phyloP scores from a whole-genome alignment of 2,329 filamentous ascomycete species.

The Fusarium burgessii region DNA sequence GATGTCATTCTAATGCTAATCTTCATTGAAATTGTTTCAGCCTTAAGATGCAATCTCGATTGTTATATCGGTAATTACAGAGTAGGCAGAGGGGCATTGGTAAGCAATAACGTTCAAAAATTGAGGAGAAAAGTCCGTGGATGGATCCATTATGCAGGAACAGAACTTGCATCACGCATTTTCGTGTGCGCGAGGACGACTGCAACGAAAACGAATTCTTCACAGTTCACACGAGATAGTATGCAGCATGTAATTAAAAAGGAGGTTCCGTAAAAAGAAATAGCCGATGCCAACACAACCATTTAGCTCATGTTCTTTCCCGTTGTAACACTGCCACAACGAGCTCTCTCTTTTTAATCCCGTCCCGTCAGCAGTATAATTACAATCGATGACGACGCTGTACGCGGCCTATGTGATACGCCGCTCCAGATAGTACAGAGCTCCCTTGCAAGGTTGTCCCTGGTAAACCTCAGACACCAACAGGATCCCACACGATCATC shows the following conservation, averaged over 20 bases:
- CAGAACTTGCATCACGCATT: constrained; percentile 22
- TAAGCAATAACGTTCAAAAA: constrained; percentile 4
- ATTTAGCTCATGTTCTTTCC: background rate
- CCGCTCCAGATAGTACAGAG: background rate
- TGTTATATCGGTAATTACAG: constrained; percentile 19
- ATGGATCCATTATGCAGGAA: constrained; percentile 33
- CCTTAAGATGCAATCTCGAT: constrained; percentile 36
- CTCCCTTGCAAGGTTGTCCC: constrained; percentile 22
- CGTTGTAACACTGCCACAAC: background rate
- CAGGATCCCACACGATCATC: constrained; percentile 29
- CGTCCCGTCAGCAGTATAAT: constrained; percentile 9
- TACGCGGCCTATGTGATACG: constrained; percentile 32
- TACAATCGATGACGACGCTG: constrained; percentile 37
- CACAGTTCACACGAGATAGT: background rate
- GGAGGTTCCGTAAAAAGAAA: background rate
- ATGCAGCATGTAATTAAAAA: background rate
- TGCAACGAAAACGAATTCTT: background rate
- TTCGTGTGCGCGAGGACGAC: constrained; percentile 2
- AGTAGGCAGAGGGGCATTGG: constrained; percentile 8
- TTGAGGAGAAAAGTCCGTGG: constrained; percentile 4
- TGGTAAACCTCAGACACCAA: constrained; percentile 17
- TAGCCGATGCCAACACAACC: background rate
- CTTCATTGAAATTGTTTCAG: constrained; percentile 32
- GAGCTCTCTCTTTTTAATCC: background rate
- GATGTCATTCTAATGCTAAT: background rate